phyloP scores from a whole-genome alignment of 2,329 filamentous ascomycete species.

The Colletotrichum lupini region DNA sequence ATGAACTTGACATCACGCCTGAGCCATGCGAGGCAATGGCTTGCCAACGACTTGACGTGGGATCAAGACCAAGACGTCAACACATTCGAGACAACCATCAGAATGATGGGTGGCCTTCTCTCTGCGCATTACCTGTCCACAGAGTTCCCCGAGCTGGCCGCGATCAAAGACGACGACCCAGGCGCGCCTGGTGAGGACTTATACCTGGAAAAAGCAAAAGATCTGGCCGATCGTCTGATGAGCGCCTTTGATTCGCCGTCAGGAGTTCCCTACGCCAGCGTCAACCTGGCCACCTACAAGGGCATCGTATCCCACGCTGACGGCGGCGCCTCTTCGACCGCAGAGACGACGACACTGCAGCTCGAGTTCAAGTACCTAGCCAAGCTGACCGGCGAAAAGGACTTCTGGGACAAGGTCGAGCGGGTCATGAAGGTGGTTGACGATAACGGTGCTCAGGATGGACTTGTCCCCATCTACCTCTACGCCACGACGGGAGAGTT shows the following conservation, averaged over 20 bases:
- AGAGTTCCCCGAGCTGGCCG: constrained; percentile 81
- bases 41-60: constrained; percentile 82
- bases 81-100: constrained; percentile 97
- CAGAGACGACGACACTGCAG: constrained; percentile 91
- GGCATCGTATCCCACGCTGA: constrained; percentile 87
- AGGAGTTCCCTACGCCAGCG: constrained; percentile 89
- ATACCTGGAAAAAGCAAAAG: constrained; percentile 95
- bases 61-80: constrained; percentile 96
- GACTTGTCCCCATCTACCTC: constrained; percentile 92
- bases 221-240: constrained; percentile 87
- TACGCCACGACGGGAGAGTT: constrained; percentile 83
- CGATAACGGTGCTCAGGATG: constrained; percentile 80
- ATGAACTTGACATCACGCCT: constrained; percentile 96
- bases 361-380: constrained; percentile 97
- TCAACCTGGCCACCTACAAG: constrained; percentile 82
- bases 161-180: constrained; percentile 76
- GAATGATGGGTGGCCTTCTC: constrained; percentile 93
- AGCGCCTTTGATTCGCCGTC: constrained; percentile 89
- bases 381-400: constrained; percentile 90
- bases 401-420: constrained; percentile 93
- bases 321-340: constrained; percentile 89
- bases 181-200: constrained; percentile 85
- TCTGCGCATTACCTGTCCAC: constrained; percentile 96
- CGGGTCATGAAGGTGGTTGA: constrained; percentile 93
- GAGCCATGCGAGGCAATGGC: constrained; percentile 88